Percentiles rank a stretch among this genome's conserved stretches.
These are phyloP conservation scores for Datura wrightii DNA, from an alignment of 257 asterid species.

Conservation along the genomic window DNA sequence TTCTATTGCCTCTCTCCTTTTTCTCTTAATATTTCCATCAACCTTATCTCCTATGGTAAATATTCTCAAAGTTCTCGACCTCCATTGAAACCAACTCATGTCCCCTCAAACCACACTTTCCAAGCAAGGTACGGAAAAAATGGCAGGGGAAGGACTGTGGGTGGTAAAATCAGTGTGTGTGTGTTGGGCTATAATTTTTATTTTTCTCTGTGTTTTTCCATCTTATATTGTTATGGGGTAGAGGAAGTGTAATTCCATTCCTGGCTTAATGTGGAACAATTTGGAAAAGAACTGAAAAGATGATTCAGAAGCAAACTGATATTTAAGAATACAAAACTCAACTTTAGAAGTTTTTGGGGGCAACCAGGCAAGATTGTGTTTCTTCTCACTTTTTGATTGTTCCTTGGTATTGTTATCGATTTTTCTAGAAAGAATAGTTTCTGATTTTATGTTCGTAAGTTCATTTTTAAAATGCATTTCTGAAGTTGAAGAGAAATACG, in stretches of 20 bases:
- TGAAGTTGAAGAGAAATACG: background rate
- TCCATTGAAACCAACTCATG: background rate
- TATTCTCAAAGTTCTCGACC: background rate
- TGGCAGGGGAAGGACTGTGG: background rate
- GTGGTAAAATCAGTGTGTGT: background rate
- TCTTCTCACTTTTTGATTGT: constrained; percentile 5
- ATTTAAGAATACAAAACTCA: background rate
- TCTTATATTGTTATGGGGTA: constrained; percentile 12
- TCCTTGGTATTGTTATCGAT: background rate
- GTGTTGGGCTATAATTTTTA: background rate
- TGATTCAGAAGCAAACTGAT: background rate
- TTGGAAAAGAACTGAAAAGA: constrained; percentile 19
- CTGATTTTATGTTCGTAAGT: constrained; percentile 1
- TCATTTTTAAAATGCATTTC: constrained; percentile 16
- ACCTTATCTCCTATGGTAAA: background rate
- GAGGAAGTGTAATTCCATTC: background rate
- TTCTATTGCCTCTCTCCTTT: background rate
- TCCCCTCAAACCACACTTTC: background rate
- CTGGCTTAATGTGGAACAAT: background rate
- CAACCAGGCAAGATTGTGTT: background rate
- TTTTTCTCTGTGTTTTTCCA: constrained; percentile 11
- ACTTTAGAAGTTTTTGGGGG: background rate
- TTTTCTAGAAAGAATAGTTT: background rate
- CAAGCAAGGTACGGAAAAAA: background rate
- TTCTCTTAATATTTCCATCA: background rate